phyloP scores from a whole-genome alignment of 768 basidiomycete genomes.

The Boletus tomentosulus region DNA sequence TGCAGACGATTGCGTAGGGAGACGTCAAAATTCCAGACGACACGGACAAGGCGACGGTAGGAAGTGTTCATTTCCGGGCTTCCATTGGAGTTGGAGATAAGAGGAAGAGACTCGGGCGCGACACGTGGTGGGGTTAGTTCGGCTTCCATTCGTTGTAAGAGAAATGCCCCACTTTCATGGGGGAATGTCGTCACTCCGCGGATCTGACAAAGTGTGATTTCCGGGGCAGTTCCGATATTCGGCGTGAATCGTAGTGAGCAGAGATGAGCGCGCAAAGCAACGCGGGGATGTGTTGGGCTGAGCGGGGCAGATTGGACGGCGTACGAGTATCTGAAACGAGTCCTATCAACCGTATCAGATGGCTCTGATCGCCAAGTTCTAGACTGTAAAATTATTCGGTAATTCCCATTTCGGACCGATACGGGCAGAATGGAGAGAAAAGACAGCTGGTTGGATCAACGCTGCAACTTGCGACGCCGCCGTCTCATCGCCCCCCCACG shows the following conservation, averaged over 20 bases:
- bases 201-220: not conserved
- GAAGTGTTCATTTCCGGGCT: constrained; percentile 13
- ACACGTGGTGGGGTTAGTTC: no score
- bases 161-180: no score
- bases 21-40: constrained; percentile 62
- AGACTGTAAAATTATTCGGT: constrained; percentile 12
- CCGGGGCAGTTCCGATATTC: constrained; percentile 9
- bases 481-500: not conserved
- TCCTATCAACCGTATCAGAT: constrained; percentile 30
- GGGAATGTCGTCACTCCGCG: not conserved
- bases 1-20: constrained; percentile 57
- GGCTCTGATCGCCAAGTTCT: constrained; percentile 6
- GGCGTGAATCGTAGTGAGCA: constrained; percentile 6
- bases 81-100: constrained; percentile 19
- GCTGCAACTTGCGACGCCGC: not conserved
- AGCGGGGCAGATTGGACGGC: not conserved
- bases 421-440: constrained; percentile 11
- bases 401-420: constrained; percentile 23
- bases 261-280: no score
- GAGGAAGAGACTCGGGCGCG: constrained; percentile 11
- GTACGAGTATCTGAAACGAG: not conserved
- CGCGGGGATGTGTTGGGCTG: no score
- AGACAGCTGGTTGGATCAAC: no score
- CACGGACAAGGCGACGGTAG: constrained; percentile 38
- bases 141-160: no score